Evolutionary conservation across 495 filamentous ascomycete species (phyloP).

Genomic region (Penicillium atrosanguineum): DNA sequence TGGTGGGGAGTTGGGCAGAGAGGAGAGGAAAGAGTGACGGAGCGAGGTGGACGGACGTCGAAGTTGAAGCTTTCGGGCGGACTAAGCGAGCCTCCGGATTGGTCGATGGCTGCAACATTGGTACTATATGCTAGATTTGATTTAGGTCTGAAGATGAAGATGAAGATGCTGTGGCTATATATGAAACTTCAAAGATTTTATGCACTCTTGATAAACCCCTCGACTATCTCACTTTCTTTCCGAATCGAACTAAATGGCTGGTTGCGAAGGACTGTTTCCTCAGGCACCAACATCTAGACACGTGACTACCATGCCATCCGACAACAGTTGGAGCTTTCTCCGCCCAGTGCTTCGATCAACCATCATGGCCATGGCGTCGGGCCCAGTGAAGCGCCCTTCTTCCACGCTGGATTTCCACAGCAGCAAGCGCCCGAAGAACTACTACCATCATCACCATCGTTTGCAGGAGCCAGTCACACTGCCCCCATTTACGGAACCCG

Average conservation of each 20-base stretch:
- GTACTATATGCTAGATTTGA: background rate
- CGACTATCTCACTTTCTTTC: background rate
- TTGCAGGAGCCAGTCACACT: slow-evolving; percentile 36
- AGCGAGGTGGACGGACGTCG: slow-evolving; percentile 25
- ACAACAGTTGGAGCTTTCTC: slow-evolving; percentile 11
- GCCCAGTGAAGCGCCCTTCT: slow-evolving; percentile 44
- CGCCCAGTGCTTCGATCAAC: slow-evolving; percentile 1
- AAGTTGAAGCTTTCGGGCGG: slow-evolving; percentile 45
- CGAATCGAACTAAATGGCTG: background rate
- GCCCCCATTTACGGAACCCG: slow-evolving; percentile 20
- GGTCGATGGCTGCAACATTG: slow-evolving; percentile 16
- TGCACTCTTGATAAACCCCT: no score
- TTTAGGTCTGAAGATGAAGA: background rate
- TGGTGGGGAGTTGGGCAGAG: slow-evolving; percentile 27
- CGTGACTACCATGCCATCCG: slow-evolving; percentile 6
- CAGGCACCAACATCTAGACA: background rate
- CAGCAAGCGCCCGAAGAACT: slow-evolving; percentile 45
- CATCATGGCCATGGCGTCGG: slow-evolving; percentile 31
- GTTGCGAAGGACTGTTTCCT: background rate
- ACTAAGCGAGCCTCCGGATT: slow-evolving; percentile 41
- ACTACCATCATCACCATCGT: slow-evolving; percentile 47
- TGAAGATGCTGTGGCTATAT: no score
- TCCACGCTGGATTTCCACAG: slow-evolving; percentile 28
- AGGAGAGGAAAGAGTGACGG: slow-evolving; percentile 30
- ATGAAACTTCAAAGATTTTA: no score